A percentile compares a stretch with the other conserved stretches of the same genome.
Evolutionary conservation across 257 asterid species (phyloP).

Genomic region (Haberlea rhodopensis): DNA sequence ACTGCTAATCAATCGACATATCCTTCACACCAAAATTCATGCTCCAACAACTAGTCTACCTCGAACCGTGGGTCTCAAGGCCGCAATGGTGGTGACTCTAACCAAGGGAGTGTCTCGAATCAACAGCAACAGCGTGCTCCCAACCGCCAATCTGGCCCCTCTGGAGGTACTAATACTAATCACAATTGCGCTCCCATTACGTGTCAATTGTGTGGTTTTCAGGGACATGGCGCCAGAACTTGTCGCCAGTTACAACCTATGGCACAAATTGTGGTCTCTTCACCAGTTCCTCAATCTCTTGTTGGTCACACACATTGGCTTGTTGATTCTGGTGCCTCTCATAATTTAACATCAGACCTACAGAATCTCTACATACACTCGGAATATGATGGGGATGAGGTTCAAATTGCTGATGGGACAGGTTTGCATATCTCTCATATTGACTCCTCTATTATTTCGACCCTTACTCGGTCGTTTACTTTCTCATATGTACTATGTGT

Average conservation of each 20-base stretch:
- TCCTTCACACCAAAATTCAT: background rate
- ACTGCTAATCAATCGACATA: background rate
- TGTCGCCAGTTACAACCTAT: background rate
- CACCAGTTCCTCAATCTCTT: background rate
- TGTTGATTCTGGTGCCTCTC: background rate
- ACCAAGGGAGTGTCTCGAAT: background rate
- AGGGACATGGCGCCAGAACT: background rate
- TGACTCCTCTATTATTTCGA: too few species aligned
- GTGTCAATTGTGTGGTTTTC: background rate
- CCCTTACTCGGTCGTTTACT: too few species aligned
- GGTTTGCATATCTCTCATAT: too few species aligned
- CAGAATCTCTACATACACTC: background rate
- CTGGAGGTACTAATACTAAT: too few species aligned
- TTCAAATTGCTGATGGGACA: too few species aligned
- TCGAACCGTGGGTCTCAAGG: background rate
- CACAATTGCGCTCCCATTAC: background rate
- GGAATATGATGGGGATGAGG: too few species aligned
- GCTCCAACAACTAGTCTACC: too few species aligned
- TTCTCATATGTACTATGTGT: too few species aligned
- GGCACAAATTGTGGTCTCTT: background rate
- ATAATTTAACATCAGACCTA: background rate
- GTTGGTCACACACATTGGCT: background rate
- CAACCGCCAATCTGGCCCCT: too few species aligned
- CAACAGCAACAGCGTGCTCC: background rate
- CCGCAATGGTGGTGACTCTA: background rate